A percentile compares a stretch with the other conserved stretches of the same genome.
Evolutionary conservation across 257 asterid species (phyloP).

Genomic region (Solanum acaule): DNA sequence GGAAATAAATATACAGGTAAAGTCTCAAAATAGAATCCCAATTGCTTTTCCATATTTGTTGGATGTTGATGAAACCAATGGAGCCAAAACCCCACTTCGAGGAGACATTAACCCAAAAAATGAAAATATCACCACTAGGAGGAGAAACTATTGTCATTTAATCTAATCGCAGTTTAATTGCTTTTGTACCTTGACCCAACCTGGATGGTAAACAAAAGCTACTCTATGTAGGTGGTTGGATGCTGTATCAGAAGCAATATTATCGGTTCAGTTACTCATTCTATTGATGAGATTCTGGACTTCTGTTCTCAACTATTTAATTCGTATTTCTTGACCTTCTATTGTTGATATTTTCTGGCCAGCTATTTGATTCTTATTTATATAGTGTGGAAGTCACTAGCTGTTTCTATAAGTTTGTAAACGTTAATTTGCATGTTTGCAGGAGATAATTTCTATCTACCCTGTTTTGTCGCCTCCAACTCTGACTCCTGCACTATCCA

Average conservation of each 20-base stretch:
- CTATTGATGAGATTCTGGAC: background rate
- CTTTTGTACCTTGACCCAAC: background rate
- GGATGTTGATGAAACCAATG: background rate
- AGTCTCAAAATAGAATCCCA: background rate
- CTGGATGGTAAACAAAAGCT: background rate
- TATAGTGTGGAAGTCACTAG: background rate
- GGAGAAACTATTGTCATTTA: background rate
- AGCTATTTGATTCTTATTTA: background rate
- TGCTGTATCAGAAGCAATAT: background rate
- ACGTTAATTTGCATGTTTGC: background rate
- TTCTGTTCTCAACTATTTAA: background rate
- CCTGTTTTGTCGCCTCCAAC: constrained; percentile 22
- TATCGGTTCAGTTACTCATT: background rate
- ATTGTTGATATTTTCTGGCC: background rate
- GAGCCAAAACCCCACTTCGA: background rate
- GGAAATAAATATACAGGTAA: background rate
- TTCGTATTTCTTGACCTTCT: background rate
- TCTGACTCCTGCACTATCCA: constrained; percentile 21
- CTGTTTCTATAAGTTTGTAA: constrained; percentile 2
- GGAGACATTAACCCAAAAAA: background rate
- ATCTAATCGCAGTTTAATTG: background rate
- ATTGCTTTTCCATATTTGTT: background rate
- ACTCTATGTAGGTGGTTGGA: background rate
- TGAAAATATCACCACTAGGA: background rate
- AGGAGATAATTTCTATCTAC: constrained; percentile 29